Evolutionary conservation across 2,329 filamentous ascomycete genomes (phyloP), one percentile per base, ranked within the genome.

Genomic region (Hirsutella minnesotensis): DNA sequence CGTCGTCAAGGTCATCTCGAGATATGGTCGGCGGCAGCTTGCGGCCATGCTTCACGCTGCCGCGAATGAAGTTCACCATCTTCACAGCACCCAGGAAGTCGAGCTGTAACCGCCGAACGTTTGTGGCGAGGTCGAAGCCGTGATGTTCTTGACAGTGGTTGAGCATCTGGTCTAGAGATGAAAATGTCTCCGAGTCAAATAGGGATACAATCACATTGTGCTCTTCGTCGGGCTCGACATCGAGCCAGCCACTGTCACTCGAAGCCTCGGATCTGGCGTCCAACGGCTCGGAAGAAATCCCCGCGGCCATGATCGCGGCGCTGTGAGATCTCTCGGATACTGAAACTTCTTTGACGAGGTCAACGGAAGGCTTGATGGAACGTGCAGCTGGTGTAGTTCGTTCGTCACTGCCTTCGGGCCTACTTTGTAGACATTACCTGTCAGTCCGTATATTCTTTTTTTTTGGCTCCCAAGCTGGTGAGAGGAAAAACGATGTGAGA

Each of bases 1-100:
- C 90, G 47, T 87, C 77, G n/a, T 79, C 72, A 48, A 95, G 79
- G 21, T 79, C 69, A 2, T 69, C 65, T 30, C 67, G 67, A 3
- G 77, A 70, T 45, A 86, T 79, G 36, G 81, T 63, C 45, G 74
- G 69, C 1, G 77, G 77, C 3, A 77, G 56, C 7, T 64, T 35
- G 29, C 59, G 52, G 35, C 66, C 64, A 31, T 70, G 64, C 42
- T 66, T 65, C 19, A 68, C 67, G 19, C 58, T 60, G 46, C 64
- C 60, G 46, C 75, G 72, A 42, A 79, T 68, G 53, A 78, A 87
- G 58, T 89, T 89, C 57, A 88, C 77, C 29, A 89, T 67, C 61
- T 81, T 87, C 53, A 89, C 77, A 46, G 72, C 76, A 22, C 78
- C 83, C 46, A 86, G 72, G 51, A 88, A 87, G 54, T 89, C 83